A percentile compares a stretch with the other conserved stretches of the same genome.
These are phyloP conservation scores for Aquilaria malaccensis DNA, from an alignment of 345 rosid species.

Conservation along the genomic window DNA sequence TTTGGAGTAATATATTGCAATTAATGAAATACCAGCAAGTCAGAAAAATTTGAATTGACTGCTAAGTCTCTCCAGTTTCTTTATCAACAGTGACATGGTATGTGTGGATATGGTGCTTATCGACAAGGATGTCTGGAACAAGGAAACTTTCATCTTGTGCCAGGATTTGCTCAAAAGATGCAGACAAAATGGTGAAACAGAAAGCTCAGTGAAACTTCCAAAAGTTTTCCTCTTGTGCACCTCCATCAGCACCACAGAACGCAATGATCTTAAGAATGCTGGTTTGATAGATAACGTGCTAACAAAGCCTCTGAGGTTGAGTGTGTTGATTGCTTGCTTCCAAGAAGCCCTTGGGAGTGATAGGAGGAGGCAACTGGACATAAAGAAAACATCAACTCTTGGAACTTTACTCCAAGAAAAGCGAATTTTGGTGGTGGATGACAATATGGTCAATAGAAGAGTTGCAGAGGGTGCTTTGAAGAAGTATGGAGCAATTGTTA, in stretches of 20 bases:
- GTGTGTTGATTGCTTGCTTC: slow-evolving; percentile 55
- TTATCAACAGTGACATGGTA: slow-evolving; percentile 30
- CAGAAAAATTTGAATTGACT: no score
- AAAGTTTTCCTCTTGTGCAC: slow-evolving; percentile 54
- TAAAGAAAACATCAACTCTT: slow-evolving; percentile 38
- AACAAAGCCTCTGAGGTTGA: slow-evolving; percentile 67
- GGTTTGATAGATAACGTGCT: slow-evolving; percentile 51
- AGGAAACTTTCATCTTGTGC: slow-evolving; percentile 32
- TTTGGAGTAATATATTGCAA: no score
- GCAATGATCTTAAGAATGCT: slow-evolving; percentile 40
- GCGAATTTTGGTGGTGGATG: slow-evolving; percentile 81
- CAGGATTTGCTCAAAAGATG: slow-evolving; percentile 24
- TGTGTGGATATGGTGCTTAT: slow-evolving; percentile 49
- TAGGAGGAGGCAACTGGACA: slow-evolving; percentile 36
- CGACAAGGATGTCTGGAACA: slow-evolving; percentile 72
- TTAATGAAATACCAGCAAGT: no score
- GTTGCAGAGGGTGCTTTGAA: slow-evolving; percentile 90
- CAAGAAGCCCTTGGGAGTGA: slow-evolving; percentile 65
- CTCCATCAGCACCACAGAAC: slow-evolving; percentile 31
- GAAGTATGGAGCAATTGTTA: slow-evolving; percentile 72
- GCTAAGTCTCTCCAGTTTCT: background rate
- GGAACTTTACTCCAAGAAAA: slow-evolving; percentile 54
- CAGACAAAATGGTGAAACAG: slow-evolving; percentile 18
- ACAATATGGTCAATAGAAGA: slow-evolving; percentile 78
- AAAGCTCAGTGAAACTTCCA: slow-evolving; percentile 22